phyloP scores from a whole-genome alignment of 169 alveolate genomes.

The Plasmodium ovale region DNA sequence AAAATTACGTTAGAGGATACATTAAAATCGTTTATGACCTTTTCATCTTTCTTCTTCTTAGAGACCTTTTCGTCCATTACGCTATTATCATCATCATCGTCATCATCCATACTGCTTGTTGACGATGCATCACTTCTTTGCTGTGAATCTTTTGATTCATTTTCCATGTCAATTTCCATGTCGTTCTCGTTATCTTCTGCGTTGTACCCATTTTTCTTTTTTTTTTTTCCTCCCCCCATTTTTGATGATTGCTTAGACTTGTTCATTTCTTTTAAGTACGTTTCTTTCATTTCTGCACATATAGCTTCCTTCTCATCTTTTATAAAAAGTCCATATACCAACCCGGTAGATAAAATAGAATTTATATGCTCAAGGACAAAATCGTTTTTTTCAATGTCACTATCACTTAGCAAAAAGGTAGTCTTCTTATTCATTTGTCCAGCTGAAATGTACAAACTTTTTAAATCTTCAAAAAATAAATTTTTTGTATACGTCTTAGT shows the following conservation, averaged over 20 bases:
- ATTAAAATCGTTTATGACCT: constrained; percentile 41
- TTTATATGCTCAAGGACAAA: constrained; percentile 95
- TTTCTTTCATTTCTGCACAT: constrained; percentile 88
- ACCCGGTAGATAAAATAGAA: constrained; percentile 95
- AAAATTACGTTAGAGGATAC: constrained; percentile 46
- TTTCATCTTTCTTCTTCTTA: constrained; percentile 62
- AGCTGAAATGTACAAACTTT: constrained; percentile 90
- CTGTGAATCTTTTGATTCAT: constrained; percentile 52
- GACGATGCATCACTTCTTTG: constrained; percentile 75
- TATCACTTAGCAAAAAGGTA: constrained; percentile 96
- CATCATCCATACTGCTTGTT: constrained; percentile 73
- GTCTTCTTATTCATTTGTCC: constrained; percentile 92
- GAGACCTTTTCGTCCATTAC: constrained; percentile 57
- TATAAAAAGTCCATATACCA: constrained; percentile 95
- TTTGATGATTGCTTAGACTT: constrained; percentile 83
- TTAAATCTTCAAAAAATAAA: constrained; percentile 93
- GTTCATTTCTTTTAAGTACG: constrained; percentile 74
- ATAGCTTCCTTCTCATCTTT: constrained; percentile 94
- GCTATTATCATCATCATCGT: constrained; percentile 77
- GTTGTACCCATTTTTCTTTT: constrained; percentile 73
- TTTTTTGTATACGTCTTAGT: constrained; percentile 93
- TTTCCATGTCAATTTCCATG: constrained; percentile 13
- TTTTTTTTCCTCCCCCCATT: constrained; percentile 80
- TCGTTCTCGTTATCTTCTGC: constrained; percentile 23
- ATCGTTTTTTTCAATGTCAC: constrained; percentile 94